phyloP scores from a whole-genome alignment of 768 basidiomycete species.

The Pulveroboletus sp. region DNA sequence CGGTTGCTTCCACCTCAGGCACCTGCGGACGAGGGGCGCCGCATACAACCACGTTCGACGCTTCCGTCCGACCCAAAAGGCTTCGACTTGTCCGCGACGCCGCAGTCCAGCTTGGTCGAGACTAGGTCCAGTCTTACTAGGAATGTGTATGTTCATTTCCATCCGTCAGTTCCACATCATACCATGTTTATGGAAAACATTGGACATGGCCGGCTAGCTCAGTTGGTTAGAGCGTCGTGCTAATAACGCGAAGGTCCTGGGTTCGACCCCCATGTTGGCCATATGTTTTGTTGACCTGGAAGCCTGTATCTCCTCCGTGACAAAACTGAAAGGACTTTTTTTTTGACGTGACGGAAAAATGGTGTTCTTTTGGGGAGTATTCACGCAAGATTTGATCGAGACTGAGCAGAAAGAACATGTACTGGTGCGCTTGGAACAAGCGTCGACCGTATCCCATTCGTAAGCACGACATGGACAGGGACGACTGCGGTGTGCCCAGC shows the following conservation, averaged over 20 bases:
- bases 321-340: too few species aligned
- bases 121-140: too few species aligned
- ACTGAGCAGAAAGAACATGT: constrained; percentile 80
- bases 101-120: too few species aligned
- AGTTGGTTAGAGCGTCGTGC: constrained; percentile 93
- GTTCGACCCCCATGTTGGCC: constrained; percentile 40
- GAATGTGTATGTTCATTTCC: too few species aligned
- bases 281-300: constrained; percentile 5
- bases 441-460: not conserved
- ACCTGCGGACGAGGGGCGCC: too few species aligned
- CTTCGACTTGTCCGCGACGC: too few species aligned
- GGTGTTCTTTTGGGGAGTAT: constrained; percentile 82
- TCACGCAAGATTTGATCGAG: constrained; percentile 83
- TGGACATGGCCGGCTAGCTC: constrained; percentile 72
- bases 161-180: too few species aligned
- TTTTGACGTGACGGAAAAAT: constrained; percentile 60
- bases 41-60: too few species aligned
- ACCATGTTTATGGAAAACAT: too few species aligned
- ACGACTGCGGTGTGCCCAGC: constrained; percentile 40
- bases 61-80: too few species aligned
- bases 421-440: constrained; percentile 77
- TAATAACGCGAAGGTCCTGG: constrained; percentile 45
- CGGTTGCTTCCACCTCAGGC: too few species aligned
- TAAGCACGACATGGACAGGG: not conserved
- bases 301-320: not conserved